Base-by-base conservation (phyloP, 2,329 filamentous ascomycete genomes). In the Fusarium haematococcum region DNA sequence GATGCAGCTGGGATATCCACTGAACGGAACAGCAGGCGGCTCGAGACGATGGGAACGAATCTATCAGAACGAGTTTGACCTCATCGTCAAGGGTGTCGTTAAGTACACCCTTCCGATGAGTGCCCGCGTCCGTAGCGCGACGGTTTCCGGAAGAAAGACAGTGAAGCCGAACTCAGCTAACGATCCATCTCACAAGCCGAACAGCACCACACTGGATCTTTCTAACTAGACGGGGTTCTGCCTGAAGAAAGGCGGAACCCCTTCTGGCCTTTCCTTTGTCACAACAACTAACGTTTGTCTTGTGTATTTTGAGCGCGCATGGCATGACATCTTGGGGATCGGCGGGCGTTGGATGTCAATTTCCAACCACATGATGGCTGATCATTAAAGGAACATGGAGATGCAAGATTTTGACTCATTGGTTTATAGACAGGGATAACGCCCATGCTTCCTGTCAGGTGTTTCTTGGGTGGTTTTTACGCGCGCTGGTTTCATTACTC, bases 1-100 rank as follows among this genome's bases (percentile, higher is more conserved):
- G 79, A 90, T 99, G 75, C 93, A 96, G 43, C 89, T 99, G 5
- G 85, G 88, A 30, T 91, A 93, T 65, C 97, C 97, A 0, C 95
- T 96, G 5, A 99, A 98, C 82, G 92, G 92, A 77, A 98, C 97
- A 0, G 92, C 95, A 50, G 93, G 94, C 45, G 97, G 96, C 10
- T 92, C 92, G 2, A 91, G 93, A 79, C 91, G 95, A 14, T 99
- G 97, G 97, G 95, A 97, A 81, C 90, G 91, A 69, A 95, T 98
- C 56, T 87, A 98, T 60, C 91, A 97, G 74, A 94, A 98, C 81
- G 94, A 96, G 52, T 99, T 98, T 77, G 95, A 98, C 76, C 88
- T 99, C 58, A 96, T 98, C 70, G 90, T 99, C 48, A 92, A 97
- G 77, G 97, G 97, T 25, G 93, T 97, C 16, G 87, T 99, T 76